phyloP scores from a whole-genome alignment of 257 asterid species.

The Osmanthus fragrans region DNA sequence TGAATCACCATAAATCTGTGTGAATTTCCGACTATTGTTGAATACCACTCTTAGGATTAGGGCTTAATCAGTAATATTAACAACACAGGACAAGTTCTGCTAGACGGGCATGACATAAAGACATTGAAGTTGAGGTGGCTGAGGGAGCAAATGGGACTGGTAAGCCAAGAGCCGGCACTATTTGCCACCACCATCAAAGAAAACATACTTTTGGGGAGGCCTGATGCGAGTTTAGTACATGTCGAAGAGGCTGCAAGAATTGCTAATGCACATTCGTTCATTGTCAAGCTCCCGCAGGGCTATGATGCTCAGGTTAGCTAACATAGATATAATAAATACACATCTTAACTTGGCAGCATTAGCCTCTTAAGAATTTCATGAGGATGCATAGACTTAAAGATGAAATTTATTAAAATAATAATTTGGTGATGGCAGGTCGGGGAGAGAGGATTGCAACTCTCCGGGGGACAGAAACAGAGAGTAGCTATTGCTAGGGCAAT shows the following conservation, averaged over 20 bases:
- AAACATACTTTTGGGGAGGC: conserved; percentile 72
- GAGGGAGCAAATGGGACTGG: conserved; percentile 85
- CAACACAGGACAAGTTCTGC: conserved; percentile 37
- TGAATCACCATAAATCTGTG: background rate
- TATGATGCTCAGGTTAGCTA: conserved; percentile 73
- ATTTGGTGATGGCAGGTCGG: conserved; percentile 54
- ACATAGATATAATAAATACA: background rate
- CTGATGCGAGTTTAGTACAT: conserved; percentile 49
- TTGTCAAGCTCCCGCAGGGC: conserved; percentile 73
- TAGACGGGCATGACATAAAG: conserved; percentile 81
- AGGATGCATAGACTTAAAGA: background rate
- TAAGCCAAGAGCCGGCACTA: conserved; percentile 91
- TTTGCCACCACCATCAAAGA: conserved; percentile 87
- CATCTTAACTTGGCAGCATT: background rate
- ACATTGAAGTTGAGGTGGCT: conserved; percentile 69
- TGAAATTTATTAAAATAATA: background rate
- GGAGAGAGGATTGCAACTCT: conserved; percentile 84
- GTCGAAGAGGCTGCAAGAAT: conserved; percentile 83
- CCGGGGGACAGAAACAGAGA: conserved; percentile 95
- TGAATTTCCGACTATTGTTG: background rate
- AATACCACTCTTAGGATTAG: background rate
- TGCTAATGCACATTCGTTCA: conserved; percentile 79
- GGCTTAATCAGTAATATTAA: background rate
- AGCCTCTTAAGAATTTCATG: background rate
- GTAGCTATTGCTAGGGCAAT: conserved; percentile 90